phyloP scores from a whole-genome alignment of 768 basidiomycete genomes.

The Amanita subjunquillea region DNA sequence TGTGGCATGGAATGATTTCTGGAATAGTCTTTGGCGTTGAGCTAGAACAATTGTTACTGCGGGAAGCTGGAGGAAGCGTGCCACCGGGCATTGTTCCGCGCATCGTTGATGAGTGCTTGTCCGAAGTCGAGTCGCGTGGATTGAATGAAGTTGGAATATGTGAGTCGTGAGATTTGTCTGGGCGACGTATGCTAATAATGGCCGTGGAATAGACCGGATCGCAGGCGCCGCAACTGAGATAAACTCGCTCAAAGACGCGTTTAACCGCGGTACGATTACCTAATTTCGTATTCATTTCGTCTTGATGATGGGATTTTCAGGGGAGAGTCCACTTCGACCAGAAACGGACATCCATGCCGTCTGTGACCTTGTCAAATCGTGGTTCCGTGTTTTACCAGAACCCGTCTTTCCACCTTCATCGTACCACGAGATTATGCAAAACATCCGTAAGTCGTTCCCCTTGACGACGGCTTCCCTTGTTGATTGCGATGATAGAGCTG shows the following conservation, averaged over 20 bases:
- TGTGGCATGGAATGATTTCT: slow-evolving; percentile 5
- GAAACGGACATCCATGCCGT: slow-evolving; percentile 73
- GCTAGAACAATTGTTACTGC: slow-evolving; percentile 53
- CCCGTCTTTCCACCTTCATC: slow-evolving; percentile 63
- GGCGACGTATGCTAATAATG: not conserved
- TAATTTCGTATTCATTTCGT: not conserved
- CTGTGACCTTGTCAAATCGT: slow-evolving; percentile 75
- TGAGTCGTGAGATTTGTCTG: slow-evolving; percentile 23
- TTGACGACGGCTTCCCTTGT: not conserved
- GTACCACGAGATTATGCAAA: slow-evolving; percentile 61
- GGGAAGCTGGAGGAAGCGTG: slow-evolving; percentile 47
- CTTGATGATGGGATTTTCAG: slow-evolving; percentile 17
- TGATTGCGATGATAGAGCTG: slow-evolving; percentile 33
- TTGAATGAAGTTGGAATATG: slow-evolving; percentile 79
- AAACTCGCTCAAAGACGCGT: slow-evolving; percentile 57
- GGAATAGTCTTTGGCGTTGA: slow-evolving; percentile 66
- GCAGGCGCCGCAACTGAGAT: slow-evolving; percentile 69
- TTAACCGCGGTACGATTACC: slow-evolving; percentile 48
- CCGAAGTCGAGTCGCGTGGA: slow-evolving; percentile 66
- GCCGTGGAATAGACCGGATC: slow-evolving; percentile 56
- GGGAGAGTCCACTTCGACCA: slow-evolving; percentile 48
- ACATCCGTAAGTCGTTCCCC: slow-evolving; percentile 44
- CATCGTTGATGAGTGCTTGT: slow-evolving; percentile 54
- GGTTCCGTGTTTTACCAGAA: slow-evolving; percentile 78
- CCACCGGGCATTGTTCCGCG: slow-evolving; percentile 52